A percentile compares a stretch with the other conserved stretches of the same genome.
Evolutionary conservation across 352 stramenopile species (phyloP).

Genomic region (Phytophthora sp.): DNA sequence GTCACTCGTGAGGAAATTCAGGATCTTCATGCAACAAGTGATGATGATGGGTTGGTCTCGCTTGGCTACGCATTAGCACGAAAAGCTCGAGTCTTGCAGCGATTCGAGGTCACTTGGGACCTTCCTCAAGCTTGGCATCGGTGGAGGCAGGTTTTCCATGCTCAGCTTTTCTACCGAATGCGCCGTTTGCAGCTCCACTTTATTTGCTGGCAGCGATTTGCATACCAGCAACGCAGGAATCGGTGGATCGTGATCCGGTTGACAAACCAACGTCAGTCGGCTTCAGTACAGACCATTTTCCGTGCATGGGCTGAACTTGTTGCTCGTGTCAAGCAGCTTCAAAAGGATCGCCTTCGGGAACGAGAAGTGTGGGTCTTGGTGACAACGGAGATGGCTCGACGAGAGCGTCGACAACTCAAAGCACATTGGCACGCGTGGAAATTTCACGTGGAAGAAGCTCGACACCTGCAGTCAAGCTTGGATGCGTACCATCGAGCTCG

Average conservation of each 20-base stretch:
- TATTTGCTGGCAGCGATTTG: slow-evolving; percentile 37
- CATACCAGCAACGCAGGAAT: slow-evolving; percentile 5
- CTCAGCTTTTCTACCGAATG: slow-evolving; percentile 63
- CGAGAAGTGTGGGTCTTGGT: slow-evolving; percentile 65
- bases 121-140: slow-evolving; percentile 47
- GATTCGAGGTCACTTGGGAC: slow-evolving; percentile 51
- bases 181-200: slow-evolving; percentile 42
- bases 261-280: neutral
- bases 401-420: slow-evolving; percentile 46
- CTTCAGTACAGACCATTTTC: slow-evolving; percentile 19
- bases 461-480: slow-evolving; percentile 50
- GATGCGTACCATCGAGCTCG: slow-evolving; percentile 53
- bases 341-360: slow-evolving; percentile 53
- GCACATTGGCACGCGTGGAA: slow-evolving; percentile 57
- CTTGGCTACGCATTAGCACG: slow-evolving; percentile 29
- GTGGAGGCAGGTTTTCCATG: slow-evolving; percentile 69
- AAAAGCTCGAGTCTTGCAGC: slow-evolving; percentile 62
- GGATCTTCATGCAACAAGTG: neutral
- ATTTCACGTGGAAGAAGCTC: slow-evolving; percentile 40
- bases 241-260: slow-evolving; percentile 31
- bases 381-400: slow-evolving; percentile 53
- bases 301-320: slow-evolving; percentile 51
- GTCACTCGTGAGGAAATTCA: neutral
- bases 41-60: slow-evolving; percentile 5
- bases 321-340: slow-evolving; percentile 45